A percentile compares a stretch with the other conserved stretches of the same genome.
These are phyloP conservation scores for Exobasidium rhododendri DNA, from an alignment of 1,284 basidiomycete species.

Conservation along the genomic window DNA sequence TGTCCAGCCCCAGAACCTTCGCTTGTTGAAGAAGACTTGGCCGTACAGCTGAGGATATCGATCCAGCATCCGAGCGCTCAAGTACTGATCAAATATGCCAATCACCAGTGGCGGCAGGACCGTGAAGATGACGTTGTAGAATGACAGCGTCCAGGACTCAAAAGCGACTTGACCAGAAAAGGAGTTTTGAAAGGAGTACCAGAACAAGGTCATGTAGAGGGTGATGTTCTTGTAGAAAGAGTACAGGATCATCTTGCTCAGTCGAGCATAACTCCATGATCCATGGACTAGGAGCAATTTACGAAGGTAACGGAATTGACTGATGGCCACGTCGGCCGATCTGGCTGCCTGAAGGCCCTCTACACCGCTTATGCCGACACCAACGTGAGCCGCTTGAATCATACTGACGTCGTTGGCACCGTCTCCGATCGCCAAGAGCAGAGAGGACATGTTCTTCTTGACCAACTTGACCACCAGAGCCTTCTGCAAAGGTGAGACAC, in stretches of 20 bases:
- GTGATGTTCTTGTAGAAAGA: conserved; percentile 73
- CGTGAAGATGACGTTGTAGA: conserved; percentile 56
- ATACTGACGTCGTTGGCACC: conserved; percentile 65
- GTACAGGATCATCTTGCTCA: conserved; percentile 85
- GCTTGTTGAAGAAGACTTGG: conserved; percentile 45
- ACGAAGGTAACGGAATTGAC: conserved; percentile 94
- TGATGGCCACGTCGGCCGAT: conserved; percentile 93
- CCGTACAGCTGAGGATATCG: conserved; percentile 91
- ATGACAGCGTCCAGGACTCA: conserved; percentile 93
- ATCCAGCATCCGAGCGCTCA: conserved; percentile 91
- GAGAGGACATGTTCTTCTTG: conserved; percentile 88
- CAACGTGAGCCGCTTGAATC: conserved; percentile 71
- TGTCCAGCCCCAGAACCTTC: conserved; percentile 83
- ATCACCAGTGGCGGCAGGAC: conserved; percentile 94
- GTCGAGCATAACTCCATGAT: conserved; percentile 91
- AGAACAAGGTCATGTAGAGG: conserved; percentile 95
- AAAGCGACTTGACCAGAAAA: conserved; percentile 98
- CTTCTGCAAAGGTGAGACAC: conserved; percentile 96
- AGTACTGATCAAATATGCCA: conserved; percentile 95
- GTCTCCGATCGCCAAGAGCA: conserved; percentile 83
- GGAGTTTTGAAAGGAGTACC: conserved; percentile 81
- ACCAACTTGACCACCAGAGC: conserved; percentile 97
- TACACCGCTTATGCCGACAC: conserved; percentile 95
- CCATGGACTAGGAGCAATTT: conserved; percentile 95
- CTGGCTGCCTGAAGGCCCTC: conserved; percentile 97